Conservation (phyloP, 2,329 filamentous ascomycete species). For the Raffaelea albimanens region DNA sequence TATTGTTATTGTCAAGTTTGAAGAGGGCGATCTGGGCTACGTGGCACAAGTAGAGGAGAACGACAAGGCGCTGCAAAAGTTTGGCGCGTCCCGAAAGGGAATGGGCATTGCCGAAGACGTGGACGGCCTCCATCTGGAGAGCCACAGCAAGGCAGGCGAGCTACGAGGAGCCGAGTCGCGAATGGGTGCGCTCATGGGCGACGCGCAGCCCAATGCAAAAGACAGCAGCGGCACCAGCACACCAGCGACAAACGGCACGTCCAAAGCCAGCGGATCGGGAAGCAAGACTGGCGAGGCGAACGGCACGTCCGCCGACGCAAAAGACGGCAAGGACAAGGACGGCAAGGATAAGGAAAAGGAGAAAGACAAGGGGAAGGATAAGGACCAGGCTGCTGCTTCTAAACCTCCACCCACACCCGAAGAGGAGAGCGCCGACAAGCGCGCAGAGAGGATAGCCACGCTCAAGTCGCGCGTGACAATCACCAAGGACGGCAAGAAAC, state of each 20-base stretch:
- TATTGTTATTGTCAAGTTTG: slow-evolving; percentile 73
- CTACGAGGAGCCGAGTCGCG: slow-evolving; percentile 81
- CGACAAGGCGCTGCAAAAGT: slow-evolving; percentile 86
- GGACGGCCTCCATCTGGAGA: slow-evolving; percentile 77
- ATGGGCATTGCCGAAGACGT: slow-evolving; percentile 90
- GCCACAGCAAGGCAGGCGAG: slow-evolving; percentile 85
- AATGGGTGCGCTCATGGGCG: slow-evolving; percentile 98
- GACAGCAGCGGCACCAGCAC: slow-evolving; percentile 19
- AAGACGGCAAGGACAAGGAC: slow-evolving; percentile 20
- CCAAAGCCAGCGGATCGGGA: not conserved
- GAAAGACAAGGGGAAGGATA: slow-evolving; percentile 19
- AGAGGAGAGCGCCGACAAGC: slow-evolving; percentile 40
- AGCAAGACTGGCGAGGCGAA: slow-evolving; percentile 1
- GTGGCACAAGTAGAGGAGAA: slow-evolving; percentile 81
- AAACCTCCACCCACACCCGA: slow-evolving; percentile 20
- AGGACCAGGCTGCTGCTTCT: no score
- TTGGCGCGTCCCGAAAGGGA: slow-evolving; percentile 76
- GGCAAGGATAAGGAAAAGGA: slow-evolving; percentile 22
- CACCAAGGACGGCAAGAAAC: slow-evolving; percentile 94
- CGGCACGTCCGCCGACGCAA: slow-evolving; percentile 2
- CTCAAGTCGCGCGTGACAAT: slow-evolving; percentile 89
- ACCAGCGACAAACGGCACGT: not conserved
- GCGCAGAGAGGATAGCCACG: slow-evolving; percentile 42
- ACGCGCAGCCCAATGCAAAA: slow-evolving; percentile 48
- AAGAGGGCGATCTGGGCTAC: slow-evolving; percentile 80